phyloP scores from a whole-genome alignment of 2,329 filamentous ascomycete species.

The Colletotrichum sp. region DNA sequence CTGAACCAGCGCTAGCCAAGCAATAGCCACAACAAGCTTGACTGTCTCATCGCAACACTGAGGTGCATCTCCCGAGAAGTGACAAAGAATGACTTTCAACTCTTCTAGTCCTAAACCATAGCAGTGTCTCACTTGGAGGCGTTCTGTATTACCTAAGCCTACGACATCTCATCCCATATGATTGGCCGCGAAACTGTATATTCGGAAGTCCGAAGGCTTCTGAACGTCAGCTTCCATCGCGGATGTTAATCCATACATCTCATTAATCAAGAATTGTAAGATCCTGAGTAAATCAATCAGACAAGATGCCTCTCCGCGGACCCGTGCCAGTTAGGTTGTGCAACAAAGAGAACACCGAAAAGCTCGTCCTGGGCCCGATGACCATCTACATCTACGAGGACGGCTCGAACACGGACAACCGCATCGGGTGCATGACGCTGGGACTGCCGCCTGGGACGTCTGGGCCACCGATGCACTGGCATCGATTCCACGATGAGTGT shows the following conservation, averaged over 20 bases:
- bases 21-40: background rate
- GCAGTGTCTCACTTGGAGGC: background rate
- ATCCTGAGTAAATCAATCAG: background rate
- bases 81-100: background rate
- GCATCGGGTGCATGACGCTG: slow-evolving; percentile 35
- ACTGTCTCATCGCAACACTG: background rate
- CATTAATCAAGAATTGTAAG: background rate
- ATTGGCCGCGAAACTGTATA: background rate
- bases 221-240: background rate
- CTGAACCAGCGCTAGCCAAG: background rate
- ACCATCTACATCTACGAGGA: slow-evolving; percentile 40
- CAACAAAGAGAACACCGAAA: slow-evolving; percentile 33
- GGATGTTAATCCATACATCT: background rate
- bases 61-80: background rate
- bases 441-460: slow-evolving; percentile 34
- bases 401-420: slow-evolving; percentile 36
- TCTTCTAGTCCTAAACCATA: background rate
- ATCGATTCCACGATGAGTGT: slow-evolving; percentile 40
- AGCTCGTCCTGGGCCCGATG: slow-evolving; percentile 34
- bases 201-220: background rate
- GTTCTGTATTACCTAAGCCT: background rate
- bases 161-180: background rate
- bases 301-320: slow-evolving; percentile 36
- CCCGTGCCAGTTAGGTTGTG: slow-evolving; percentile 32
- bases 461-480: slow-evolving; percentile 42